These are phyloP conservation scores for Coniferiporia weirii DNA, from an alignment of 1,284 basidiomycete genomes.

Conservation along the genomic window DNA sequence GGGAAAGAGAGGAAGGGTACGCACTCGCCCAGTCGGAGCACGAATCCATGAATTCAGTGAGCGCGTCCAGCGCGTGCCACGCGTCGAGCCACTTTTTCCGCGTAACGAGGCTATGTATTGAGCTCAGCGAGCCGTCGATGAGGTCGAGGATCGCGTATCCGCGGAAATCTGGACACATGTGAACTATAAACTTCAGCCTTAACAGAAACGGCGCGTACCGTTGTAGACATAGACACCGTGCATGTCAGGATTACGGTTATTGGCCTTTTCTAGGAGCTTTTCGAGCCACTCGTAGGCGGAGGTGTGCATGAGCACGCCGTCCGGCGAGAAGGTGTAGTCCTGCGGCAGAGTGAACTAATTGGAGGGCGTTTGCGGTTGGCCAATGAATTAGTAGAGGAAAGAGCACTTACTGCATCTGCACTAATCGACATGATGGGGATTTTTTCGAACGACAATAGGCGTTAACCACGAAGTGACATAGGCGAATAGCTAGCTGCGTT, in stretches of 20 bases:
- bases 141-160: conserved; percentile 25
- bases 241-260: conserved; percentile 34
- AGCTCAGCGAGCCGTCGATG: conserved; percentile 29
- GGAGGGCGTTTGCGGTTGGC: not conserved
- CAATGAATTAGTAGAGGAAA: not conserved
- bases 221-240: conserved; percentile 38
- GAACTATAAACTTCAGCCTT: not conserved
- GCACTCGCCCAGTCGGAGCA: conserved; percentile 31
- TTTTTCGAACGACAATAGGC: not conserved
- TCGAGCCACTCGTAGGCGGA: conserved; percentile 27
- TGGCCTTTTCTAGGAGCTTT: conserved; percentile 29
- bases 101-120: conserved; percentile 29
- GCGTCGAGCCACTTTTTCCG: conserved; percentile 34
- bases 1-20: conserved; percentile 14
- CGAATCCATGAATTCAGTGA: conserved; percentile 32
- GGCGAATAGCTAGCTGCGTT: not conserved
- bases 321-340: conserved; percentile 31
- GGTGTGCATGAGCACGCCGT: conserved; percentile 28
- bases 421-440: not conserved
- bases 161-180: not conserved
- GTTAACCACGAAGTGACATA: not conserved
- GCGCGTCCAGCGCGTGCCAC: conserved; percentile 30
- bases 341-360: conserved; percentile 7
- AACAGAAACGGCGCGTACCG: conserved; percentile 22
- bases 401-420: not conserved